Base-by-base conservation (phyloP, 2,329 filamentous ascomycete genomes). In the Xylaria sp. region DNA sequence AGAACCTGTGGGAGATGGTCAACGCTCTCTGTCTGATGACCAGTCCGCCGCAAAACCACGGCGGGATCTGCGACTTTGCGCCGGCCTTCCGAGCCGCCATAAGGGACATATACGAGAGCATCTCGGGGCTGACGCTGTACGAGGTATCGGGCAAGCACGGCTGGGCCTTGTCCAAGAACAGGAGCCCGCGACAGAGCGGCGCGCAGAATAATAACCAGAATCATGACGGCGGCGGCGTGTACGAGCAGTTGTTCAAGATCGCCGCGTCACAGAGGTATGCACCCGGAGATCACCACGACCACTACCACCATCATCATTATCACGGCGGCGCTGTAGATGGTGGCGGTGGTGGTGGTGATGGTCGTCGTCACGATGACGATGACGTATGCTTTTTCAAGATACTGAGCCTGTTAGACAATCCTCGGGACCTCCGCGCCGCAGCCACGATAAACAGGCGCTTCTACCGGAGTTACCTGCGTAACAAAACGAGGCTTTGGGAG, bases 81-180 rank as follows among this genome's bases (percentile, higher is more conserved):
- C 81, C 84, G 1, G 76, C 82, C 0, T 86, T 88, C 61, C 81
- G 84, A 9, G 78, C 79, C 4, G 82, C 84, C 7, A 78, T 88
- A 10, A 83, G 80, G 32, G 85, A 87, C 66, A 83, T 88, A 1
- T 86, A 83, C 66, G 85, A 86, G 63, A 86, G 85, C 63, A 80
- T 88, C 2, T 75, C 77, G 7, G 86, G 86, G 0, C 69, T 88
- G 4, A 86, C 84, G 1, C 78, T 88, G 0, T 78, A 81, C 55
- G 85, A 87, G 37, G 81, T 87, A 0, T 84, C 82, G 18, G 84
- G 84, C 0, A 80, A 80, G 48, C 83, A 84, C 39, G 86, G 85
- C 5, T 87, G 85, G 85, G 85, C 80, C 0, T 68, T 87, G 2
- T 72, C 70, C 1, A 72, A 63, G 41, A 51, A 63, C 1, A 32